Base-by-base conservation (phyloP, 306 rosid species). In the Prunus kanzakura region DNA sequence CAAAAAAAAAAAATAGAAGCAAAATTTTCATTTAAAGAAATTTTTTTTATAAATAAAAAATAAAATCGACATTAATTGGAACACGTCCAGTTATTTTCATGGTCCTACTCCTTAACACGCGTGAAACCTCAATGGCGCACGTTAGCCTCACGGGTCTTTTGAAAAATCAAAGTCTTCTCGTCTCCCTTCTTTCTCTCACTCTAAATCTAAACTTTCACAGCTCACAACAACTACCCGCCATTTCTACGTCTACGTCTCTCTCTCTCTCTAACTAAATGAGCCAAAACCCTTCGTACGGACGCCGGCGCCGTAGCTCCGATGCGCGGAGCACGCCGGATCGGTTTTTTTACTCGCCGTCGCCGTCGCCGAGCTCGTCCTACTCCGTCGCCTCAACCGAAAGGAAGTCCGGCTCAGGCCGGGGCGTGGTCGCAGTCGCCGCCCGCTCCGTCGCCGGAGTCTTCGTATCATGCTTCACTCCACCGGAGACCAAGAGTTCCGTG, bases 401-500 rank as follows among this genome's bases (percentile, higher is more conserved):
- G 41, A 84, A 64, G 20, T 83, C 93, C 67, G 52, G 58, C 75
- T 47, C 86, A 18, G 22, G 81, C 43, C 80, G 77, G 19, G 84
- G 72, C 54, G 76, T 91, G 1, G 76, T 91, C 8, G 30, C 84
- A 7, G 72, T 73, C 27, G 98, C 87, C 3, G 93, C 92, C 8
- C 87, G 83, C 47, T 85, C 96, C 7, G 56, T 93, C 9, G 92
- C 83, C 3, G 89, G 94, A 56, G 72, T 82, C 19, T 91, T 96
- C 52, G 45, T 79, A 14, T 62, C 85, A 11, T 92, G 99, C 87
- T 91, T 96, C 82, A 79, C 90, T 2, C 93, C 97, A 19, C 97
- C 98, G 77, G 89, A 88, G 32, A n/a, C 69, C 5, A 83, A 57
- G 35, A 83, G 22, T 72, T 87, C 93, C 38, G 73, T 23, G 75